phyloP scores from a whole-genome alignment of 495 filamentous ascomycete genomes.

The Baudoinia panamericana region DNA sequence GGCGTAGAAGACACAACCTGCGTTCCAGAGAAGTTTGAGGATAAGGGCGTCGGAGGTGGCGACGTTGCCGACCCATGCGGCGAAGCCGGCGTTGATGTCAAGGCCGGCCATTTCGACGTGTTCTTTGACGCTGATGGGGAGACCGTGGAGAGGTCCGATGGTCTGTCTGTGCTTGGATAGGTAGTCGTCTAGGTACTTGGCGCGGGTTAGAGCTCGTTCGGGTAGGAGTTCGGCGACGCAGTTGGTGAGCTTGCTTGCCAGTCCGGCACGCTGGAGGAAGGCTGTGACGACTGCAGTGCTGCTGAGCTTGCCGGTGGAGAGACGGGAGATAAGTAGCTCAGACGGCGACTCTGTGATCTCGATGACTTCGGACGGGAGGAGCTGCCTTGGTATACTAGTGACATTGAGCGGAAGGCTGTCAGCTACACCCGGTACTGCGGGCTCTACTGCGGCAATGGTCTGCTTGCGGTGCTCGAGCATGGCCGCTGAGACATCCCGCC shows the following conservation, averaged over 20 bases:
- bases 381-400: constrained; percentile 29
- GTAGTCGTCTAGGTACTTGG: constrained; percentile 28
- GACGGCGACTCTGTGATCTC: constrained; percentile 39
- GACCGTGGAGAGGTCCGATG: constrained; percentile 51
- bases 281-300: constrained; percentile 39
- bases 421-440: constrained; percentile 26
- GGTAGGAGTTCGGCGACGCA: constrained; percentile 58
- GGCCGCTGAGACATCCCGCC: constrained; percentile 36
- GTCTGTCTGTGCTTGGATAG: constrained; percentile 26
- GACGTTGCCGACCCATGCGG: constrained; percentile 33
- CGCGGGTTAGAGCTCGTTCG: constrained; percentile 25
- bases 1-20: constrained; percentile 39
- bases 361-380: constrained; percentile 37
- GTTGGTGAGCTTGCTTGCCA: constrained; percentile 46
- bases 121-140: constrained; percentile 59
- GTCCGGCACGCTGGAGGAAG: constrained; percentile 45
- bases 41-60: constrained; percentile 35
- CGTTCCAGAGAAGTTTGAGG: constrained; percentile 34
- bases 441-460: constrained; percentile 32
- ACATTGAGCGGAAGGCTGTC: constrained; percentile 33
- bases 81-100: constrained; percentile 36
- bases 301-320: constrained; percentile 35
- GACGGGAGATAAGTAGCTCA: constrained; percentile 31
- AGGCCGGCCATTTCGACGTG: constrained; percentile 46
- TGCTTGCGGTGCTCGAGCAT: constrained; percentile 35